Conservation (phyloP, 208 protist genomes). For the Acanthamoeba lenticulata region DNA sequence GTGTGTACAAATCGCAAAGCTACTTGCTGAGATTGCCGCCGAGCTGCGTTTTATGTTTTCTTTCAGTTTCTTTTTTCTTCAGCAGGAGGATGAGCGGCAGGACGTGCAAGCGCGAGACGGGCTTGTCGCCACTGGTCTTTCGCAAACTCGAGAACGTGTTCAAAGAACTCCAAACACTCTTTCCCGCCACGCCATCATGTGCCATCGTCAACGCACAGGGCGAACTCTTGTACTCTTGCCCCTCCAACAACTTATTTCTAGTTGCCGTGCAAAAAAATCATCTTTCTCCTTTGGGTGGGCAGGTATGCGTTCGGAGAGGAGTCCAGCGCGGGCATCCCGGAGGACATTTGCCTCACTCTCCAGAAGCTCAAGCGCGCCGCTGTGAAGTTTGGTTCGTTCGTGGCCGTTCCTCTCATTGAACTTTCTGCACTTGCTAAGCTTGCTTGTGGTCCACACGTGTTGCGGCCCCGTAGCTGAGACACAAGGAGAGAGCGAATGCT, state of each 20-base stretch:
- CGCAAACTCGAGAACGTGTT: slow-evolving; percentile 47
- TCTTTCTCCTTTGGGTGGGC: no score
- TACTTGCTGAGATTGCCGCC: no score
- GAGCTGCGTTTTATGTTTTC: no score
- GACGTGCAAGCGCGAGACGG: slow-evolving; percentile 46
- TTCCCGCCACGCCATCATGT: slow-evolving; percentile 16
- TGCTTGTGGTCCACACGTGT: no score
- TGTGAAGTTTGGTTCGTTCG: slow-evolving; percentile 60
- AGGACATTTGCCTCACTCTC: slow-evolving; percentile 40
- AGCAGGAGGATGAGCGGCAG: background rate
- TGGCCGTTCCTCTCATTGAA: no score
- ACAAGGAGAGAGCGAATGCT: background rate
- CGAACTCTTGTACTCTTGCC: background rate
- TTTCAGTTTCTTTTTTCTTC: background rate
- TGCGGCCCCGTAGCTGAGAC: background rate
- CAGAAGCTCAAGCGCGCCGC: slow-evolving; percentile 46
- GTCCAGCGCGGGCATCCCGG: background rate
- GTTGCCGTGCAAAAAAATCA: no score
- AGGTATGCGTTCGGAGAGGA: slow-evolving; percentile 49
- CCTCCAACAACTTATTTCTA: no score
- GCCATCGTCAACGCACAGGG: slow-evolving; percentile 50
- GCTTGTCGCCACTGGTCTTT: slow-evolving; percentile 1
- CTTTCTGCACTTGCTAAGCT: no score
- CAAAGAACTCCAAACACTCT: slow-evolving; percentile 59
- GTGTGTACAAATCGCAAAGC: no score